Base-by-base conservation (phyloP, 352 stramenopile genomes). In the Globisporangium solare region DNA sequence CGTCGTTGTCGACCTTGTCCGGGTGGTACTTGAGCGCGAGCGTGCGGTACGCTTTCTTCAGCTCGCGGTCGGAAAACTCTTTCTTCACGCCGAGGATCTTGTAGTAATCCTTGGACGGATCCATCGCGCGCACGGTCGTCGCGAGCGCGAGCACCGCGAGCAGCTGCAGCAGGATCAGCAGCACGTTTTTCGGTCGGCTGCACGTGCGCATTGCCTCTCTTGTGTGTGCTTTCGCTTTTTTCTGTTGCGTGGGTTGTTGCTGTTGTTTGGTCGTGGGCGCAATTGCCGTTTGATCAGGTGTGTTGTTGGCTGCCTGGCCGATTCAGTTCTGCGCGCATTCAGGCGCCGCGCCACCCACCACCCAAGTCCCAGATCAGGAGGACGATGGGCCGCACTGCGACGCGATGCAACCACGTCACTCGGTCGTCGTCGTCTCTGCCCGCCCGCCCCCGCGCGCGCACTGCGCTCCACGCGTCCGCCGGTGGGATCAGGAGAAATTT, bases 21-120 rank as follows among this genome's bases (percentile, higher is more conserved):
- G 89, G 89, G 56, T 97, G 89, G 67, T 82, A 88, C 70, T 96
- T 93, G 52, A 97, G 73, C 52, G 89, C 87, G 45, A 97, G 64
- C 55, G 89, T 94, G 49, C 87, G 72, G 61, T 97, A 97, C 43
- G 82, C 70, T 51, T 92, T 92, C 71, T 94, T 94, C 13, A 94
- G 70, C 62, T 92, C 84, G 6, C 80, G 77, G 56, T 94, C 82
- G 3, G 77, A 86, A 51, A 86, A 88, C 31, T 69, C 61, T 31
- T 86, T 83, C 55, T 71, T 73, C 24, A 94, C 82, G 47, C 82
- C 84, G 27, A 94, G 71, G 4, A 92, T 63, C 62, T 88, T 83
- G 69, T 94, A 94, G 68, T 94, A 94, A 53, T 94, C 79, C 47
- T 90, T 92, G 35, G 58, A 71, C 15, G 76, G 63, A 47, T 88